Evolutionary conservation across 148 eudicot genomes (phyloP).

Genomic region (Nepenthes mirabilis): DNA sequence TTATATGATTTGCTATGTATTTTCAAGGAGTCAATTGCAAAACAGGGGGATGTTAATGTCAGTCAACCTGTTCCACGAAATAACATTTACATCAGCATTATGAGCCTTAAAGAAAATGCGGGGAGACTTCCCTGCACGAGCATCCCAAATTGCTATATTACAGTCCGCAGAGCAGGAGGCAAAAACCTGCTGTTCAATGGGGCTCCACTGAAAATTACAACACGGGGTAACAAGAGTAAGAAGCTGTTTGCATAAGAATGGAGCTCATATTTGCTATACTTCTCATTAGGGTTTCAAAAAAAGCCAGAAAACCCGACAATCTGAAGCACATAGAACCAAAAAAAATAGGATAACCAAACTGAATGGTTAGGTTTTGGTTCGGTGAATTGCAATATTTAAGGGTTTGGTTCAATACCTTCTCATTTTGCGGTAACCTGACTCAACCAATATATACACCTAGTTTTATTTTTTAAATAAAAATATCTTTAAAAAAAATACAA

Average conservation of each 20-base stretch:
- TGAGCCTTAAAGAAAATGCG: constrained; percentile 72
- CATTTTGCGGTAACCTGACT: no score
- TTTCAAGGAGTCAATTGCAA: not conserved
- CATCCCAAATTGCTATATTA: constrained; percentile 83
- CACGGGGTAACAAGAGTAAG: not conserved
- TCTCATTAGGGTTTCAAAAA: no score
- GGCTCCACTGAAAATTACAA: constrained; percentile 60
- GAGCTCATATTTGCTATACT: no score
- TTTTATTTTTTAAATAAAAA: no score
- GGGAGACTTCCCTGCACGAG: constrained; percentile 56
- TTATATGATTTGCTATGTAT: not conserved
- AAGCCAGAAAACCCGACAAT: no score
- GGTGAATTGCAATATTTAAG: no score
- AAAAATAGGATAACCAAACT: no score
- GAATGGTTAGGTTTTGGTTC: no score
- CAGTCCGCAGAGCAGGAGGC: constrained; percentile 96
- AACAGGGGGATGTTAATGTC: not conserved
- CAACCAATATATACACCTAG: no score
- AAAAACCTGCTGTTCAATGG: constrained; percentile 61
- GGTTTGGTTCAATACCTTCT: no score
- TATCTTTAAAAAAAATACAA: no score
- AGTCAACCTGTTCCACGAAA: constrained; percentile 89
- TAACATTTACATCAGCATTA: constrained; percentile 90
- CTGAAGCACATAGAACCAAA: no score
- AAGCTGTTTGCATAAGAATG: not conserved